A percentile compares a stretch with the other conserved stretches of the same genome.
Conservation (phyloP, 2,329 filamentous ascomycete species). For the Colletotrichum sp. region DNA sequence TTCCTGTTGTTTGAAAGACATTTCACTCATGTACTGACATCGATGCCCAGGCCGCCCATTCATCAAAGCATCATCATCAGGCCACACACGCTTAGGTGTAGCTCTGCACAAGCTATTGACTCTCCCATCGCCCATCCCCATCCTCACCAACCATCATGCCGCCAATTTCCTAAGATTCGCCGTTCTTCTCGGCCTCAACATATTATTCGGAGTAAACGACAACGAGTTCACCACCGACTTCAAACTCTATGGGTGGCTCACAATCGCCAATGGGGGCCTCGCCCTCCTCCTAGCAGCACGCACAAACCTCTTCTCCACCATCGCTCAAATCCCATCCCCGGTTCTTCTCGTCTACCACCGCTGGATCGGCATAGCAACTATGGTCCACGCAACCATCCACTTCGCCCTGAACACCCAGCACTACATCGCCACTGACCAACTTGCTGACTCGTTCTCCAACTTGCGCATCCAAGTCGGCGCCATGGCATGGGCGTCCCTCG, state of each 20-base stretch:
- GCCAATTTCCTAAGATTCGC: not conserved
- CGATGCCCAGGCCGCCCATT: not conserved
- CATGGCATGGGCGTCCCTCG: not conserved
- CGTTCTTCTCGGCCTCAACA: not conserved
- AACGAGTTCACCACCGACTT: not conserved
- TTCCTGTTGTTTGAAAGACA: fast-evolving
- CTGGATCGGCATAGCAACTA: not conserved
- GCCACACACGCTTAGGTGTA: not conserved
- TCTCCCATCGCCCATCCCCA: not conserved
- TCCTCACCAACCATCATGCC: not conserved
- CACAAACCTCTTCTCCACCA: not conserved
- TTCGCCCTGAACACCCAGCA: not conserved
- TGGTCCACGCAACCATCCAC: not conserved
- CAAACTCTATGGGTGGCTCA: not conserved
- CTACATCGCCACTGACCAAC: not conserved
- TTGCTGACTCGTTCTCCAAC: not conserved
- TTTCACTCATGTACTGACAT: not conserved
- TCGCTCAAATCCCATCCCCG: not conserved
- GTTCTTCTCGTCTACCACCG: not conserved
- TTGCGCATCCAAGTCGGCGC: not conserved
- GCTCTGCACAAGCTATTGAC: not conserved
- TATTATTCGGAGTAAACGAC: not conserved
- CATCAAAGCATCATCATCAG: not conserved
- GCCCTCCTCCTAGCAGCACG: not conserved
- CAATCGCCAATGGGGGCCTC: not conserved